phyloP scores from a whole-genome alignment of 169 alveolate genomes.

The Fabrea salina region DNA sequence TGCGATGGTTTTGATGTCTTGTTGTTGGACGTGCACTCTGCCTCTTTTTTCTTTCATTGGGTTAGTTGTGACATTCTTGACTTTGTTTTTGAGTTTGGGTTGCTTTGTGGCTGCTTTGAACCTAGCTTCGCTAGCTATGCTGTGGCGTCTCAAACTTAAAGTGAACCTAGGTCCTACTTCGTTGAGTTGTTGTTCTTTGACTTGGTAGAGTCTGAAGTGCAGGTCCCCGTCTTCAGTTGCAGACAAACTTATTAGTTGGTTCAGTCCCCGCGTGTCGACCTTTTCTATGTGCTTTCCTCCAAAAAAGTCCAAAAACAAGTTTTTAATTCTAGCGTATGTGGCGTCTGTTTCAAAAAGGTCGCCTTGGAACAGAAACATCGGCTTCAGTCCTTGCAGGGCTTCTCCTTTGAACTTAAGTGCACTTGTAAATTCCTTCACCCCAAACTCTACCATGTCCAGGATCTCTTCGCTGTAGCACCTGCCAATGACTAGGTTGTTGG shows the following conservation, averaged over 20 bases:
- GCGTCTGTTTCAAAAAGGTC: slow-evolving; percentile 65
- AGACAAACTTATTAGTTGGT: slow-evolving; percentile 56
- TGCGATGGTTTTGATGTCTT: slow-evolving; percentile 61
- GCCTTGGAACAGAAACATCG: slow-evolving; percentile 67
- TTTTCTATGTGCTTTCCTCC: slow-evolving; percentile 46
- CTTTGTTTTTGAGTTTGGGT: slow-evolving; percentile 52
- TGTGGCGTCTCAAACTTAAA: slow-evolving; percentile 48
- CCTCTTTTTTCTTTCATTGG: slow-evolving; percentile 64
- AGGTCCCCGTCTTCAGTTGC: slow-evolving; percentile 48
- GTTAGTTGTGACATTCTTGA: slow-evolving; percentile 56
- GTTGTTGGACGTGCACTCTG: slow-evolving; percentile 59
- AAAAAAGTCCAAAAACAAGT: slow-evolving; percentile 58
- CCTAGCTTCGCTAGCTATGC: slow-evolving; percentile 48
- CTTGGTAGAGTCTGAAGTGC: slow-evolving; percentile 51
- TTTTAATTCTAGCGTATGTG: slow-evolving; percentile 53
- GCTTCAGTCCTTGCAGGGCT: slow-evolving; percentile 49
- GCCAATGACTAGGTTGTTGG: slow-evolving; percentile 61
- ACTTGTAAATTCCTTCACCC: slow-evolving; percentile 43
- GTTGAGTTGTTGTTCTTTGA: slow-evolving; percentile 5
- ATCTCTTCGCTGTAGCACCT: slow-evolving; percentile 46
- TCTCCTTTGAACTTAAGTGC: slow-evolving; percentile 34
- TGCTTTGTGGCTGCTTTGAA: slow-evolving; percentile 58
- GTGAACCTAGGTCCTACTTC: slow-evolving; percentile 69
- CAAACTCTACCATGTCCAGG: slow-evolving; percentile 65
- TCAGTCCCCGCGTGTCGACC: slow-evolving; percentile 50